Evolutionary conservation across 768 basidiomycete species (phyloP), one percentile per base, ranked within the genome.

Genomic region (Asterophora parasitica): DNA sequence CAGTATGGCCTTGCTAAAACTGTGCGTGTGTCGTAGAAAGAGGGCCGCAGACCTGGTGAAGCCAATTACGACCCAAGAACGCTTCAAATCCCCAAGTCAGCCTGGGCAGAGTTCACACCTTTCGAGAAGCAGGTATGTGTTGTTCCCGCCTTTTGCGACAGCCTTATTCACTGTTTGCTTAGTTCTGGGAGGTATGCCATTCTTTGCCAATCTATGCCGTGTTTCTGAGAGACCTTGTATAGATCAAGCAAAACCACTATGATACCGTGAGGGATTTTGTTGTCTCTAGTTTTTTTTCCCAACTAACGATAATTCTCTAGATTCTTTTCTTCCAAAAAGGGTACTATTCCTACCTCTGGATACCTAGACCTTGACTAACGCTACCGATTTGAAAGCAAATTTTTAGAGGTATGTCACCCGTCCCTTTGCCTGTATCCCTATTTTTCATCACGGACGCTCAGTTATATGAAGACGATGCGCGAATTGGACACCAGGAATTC

Each of bases 241-340:
- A 92, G 77, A 99, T 99, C 73, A 99, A 97, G 63, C 92, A 95
- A 66, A 86, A 93, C 59, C 93, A 98, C 61, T 97, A 82, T 62
- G 96, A 99, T 66, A 99, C 96, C 13, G 87, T 88, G 57, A 52
- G 64, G 56, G 34, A 4, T 17, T 35, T 26, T 33, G 28, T 7
- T 62, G 35, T n/a, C 19, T 13, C 34, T 12, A 34, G 15, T n/a
- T 51, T 8, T 35, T 17, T n/a, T 52, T n/a, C n/a, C 7, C 32
- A 55, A 61, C 58, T 44, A 35, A 37, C 57, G 23, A 23, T 23
- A 3, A 23, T 39, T 47, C 19, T 50, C 23, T 54, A 87, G 85
- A 77, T 96, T 35, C 66, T 98, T 39, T 97, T 98, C 74, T 99
- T 98, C 70, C 96, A 99, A 68, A 98, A 99, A 80, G 96, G 96